phyloP scores from a whole-genome alignment of 352 stramenopile genomes.

The Globisporangium rhizosaccharum region DNA sequence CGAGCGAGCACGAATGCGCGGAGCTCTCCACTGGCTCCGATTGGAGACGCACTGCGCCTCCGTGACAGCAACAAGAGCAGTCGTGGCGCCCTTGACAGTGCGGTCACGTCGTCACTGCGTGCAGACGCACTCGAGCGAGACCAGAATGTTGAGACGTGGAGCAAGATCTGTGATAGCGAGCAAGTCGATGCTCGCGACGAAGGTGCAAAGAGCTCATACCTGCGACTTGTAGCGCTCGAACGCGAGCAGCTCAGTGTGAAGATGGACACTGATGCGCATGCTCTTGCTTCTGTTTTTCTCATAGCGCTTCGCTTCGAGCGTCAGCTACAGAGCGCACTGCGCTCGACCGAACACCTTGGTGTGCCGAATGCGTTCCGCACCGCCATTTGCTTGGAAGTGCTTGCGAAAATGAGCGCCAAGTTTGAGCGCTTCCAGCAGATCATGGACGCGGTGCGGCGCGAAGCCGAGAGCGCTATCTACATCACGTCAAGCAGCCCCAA shows the following conservation, averaged over 20 bases:
- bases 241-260: not conserved
- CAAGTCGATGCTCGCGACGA: slow-evolving; percentile 4
- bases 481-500: slow-evolving; percentile 9
- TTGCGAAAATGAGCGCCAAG: slow-evolving; percentile 35
- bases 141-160: slow-evolving; percentile 22
- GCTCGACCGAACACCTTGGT: slow-evolving; percentile 49
- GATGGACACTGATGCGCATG: not conserved
- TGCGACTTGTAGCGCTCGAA: slow-evolving; percentile 10
- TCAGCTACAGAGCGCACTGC: slow-evolving; percentile 38
- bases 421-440: slow-evolving; percentile 46
- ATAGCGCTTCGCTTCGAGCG: slow-evolving; percentile 35
- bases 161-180: slow-evolving; percentile 20
- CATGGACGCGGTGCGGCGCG: slow-evolving; percentile 21
- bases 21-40: no score
- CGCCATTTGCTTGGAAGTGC: slow-evolving; percentile 49
- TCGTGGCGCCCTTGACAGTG: not conserved
- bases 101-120: not conserved
- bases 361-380: slow-evolving; percentile 52
- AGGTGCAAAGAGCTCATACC: slow-evolving; percentile 6
- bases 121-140: slow-evolving; percentile 8
- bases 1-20: no score
- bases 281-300: not conserved
- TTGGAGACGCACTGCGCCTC: slow-evolving; percentile 1
- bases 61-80: not conserved
- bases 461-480: slow-evolving; percentile 42